phyloP scores from a whole-genome alignment of 441 rosid genomes.

The Brassica hybrid region DNA sequence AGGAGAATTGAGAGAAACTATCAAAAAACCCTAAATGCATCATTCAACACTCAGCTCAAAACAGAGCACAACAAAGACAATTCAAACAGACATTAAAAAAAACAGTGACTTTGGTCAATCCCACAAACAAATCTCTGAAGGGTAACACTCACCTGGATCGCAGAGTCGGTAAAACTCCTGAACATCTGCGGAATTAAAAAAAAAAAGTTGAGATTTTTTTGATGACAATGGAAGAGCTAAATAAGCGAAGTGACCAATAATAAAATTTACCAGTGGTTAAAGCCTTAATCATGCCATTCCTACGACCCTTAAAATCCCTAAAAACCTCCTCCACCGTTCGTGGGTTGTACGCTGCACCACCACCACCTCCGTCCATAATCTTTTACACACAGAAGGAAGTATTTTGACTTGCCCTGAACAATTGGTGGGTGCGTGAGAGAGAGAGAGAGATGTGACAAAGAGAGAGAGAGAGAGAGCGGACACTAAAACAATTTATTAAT shows the following conservation, averaged over 20 bases:
- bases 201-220: not conserved
- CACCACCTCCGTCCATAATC: slow-evolving; percentile 64
- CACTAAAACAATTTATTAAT: slow-evolving; percentile 57
- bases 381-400: slow-evolving; percentile 26
- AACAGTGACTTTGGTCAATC: slow-evolving; percentile 17
- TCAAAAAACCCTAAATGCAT: slow-evolving; percentile 30
- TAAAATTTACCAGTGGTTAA: slow-evolving; percentile 52
- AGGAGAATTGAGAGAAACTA: not conserved
- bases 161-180: slow-evolving; percentile 57
- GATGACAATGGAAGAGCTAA: not conserved
- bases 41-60: slow-evolving; percentile 6
- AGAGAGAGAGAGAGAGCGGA: slow-evolving; percentile 14
- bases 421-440: not conserved
- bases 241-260: no score
- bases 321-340: slow-evolving; percentile 62
- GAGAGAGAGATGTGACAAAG: slow-evolving; percentile 20
- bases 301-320: slow-evolving; percentile 60
- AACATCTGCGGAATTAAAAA: slow-evolving; percentile 34
- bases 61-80: slow-evolving; percentile 11
- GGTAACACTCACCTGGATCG: slow-evolving; percentile 78
- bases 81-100: not conserved
- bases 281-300: slow-evolving; percentile 65
- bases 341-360: slow-evolving; percentile 57
- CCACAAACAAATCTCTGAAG: slow-evolving; percentile 32
- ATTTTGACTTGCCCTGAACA: slow-evolving; percentile 47